Percentiles rank a stretch among this genome's conserved stretches.
Conservation (phyloP, 257 asterid species). For the Nicotiana otophora region DNA sequence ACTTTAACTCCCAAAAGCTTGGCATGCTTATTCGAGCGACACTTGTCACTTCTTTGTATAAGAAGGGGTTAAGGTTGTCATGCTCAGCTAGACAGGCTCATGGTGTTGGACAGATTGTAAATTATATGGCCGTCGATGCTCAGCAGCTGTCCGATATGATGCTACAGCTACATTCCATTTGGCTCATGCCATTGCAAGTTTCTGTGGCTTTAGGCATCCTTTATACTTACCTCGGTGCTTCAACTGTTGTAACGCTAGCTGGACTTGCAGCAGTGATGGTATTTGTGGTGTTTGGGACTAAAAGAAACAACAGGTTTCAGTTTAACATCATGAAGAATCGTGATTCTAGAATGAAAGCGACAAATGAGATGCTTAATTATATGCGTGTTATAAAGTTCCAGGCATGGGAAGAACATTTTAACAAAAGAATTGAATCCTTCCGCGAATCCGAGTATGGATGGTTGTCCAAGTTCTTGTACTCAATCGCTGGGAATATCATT, state of each 20-base stretch:
- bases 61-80: constrained; percentile 72
- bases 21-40: constrained; percentile 83
- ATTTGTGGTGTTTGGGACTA: constrained; percentile 52
- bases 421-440: constrained; percentile 63
- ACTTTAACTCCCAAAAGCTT: constrained; percentile 76
- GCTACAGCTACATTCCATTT: constrained; percentile 72
- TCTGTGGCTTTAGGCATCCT: constrained; percentile 61
- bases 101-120: constrained; percentile 90
- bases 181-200: constrained; percentile 85
- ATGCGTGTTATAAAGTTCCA: constrained; percentile 93
- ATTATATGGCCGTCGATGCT: constrained; percentile 95
- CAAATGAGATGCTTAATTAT: constrained; percentile 85
- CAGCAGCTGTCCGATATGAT: constrained; percentile 96
- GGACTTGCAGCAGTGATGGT: constrained; percentile 43
- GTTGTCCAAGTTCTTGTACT: constrained; percentile 67
- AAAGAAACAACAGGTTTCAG: constrained; percentile 57
- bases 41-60: constrained; percentile 68
- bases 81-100: constrained; percentile 87
- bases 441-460: constrained; percentile 62
- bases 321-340: constrained; percentile 69
- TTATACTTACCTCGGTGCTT: constrained; percentile 50
- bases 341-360: constrained; percentile 85
- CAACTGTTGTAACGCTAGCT: constrained; percentile 44
- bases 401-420: constrained; percentile 95
- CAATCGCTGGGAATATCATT: constrained; percentile 51